Evolutionary conservation across 371 early-diverging fungal species (phyloP).

Genomic region (Dichotomocladium elegans): DNA sequence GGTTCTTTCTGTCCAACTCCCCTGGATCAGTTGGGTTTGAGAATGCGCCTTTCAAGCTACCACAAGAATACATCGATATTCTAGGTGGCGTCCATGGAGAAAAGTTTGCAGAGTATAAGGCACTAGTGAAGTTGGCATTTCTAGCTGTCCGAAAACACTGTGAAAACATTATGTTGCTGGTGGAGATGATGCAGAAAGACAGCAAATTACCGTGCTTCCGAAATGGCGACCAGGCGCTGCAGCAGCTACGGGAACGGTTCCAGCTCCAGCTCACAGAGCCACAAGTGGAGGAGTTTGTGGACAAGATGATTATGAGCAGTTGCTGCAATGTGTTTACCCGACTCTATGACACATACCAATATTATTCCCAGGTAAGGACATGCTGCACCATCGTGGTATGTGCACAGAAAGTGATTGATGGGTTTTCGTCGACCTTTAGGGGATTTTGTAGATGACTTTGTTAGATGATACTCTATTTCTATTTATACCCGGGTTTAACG

Average conservation of each 20-base stretch:
- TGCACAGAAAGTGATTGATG: no score
- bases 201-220: constrained; percentile 92
- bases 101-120: constrained; percentile 80
- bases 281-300: constrained; percentile 87
- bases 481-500: no score
- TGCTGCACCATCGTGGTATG: no score
- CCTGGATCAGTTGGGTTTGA: constrained; percentile 98
- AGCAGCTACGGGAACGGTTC: constrained; percentile 80
- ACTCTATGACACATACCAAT: constrained; percentile 99
- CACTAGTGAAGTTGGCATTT: constrained; percentile 77
- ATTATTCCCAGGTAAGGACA: constrained; percentile 82
- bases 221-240: constrained; percentile 54
- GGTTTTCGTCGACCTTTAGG: no score
- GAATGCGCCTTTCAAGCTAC: constrained; percentile 94
- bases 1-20: constrained; percentile 97
- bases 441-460: no score
- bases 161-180: constrained; percentile 77
- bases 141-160: constrained; percentile 78
- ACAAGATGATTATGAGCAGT: constrained; percentile 88
- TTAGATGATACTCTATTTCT: no score
- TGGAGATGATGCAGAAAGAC: constrained; percentile 91
- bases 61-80: constrained; percentile 94
- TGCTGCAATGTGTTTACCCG: constrained; percentile 94
- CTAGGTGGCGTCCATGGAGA: constrained; percentile 83
- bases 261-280: constrained; percentile 80